Percentiles rank a stretch among this genome's conserved stretches.
phyloP scores from a whole-genome alignment of 352 stramenopile species.

The Pythium phragmitis region DNA sequence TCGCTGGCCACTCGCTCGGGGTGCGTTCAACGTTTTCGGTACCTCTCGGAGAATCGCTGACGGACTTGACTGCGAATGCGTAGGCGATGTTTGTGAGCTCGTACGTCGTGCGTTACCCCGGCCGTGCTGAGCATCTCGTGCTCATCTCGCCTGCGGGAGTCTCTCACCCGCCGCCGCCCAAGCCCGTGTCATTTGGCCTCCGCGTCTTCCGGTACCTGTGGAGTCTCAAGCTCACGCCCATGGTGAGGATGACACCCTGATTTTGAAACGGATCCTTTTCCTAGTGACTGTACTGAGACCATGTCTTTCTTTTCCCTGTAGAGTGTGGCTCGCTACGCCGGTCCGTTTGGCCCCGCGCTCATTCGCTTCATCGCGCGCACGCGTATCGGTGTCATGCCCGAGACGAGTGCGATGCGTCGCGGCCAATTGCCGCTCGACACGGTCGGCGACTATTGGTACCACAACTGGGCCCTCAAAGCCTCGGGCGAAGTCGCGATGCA shows the following conservation, averaged over 20 bases:
- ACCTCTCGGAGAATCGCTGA: background rate
- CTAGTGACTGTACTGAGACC: background rate
- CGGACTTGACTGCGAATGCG: background rate
- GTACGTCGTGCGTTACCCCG: conserved; percentile 48
- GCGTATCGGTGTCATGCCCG: conserved; percentile 54
- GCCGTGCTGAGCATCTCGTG: conserved; percentile 49
- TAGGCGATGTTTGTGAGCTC: conserved; percentile 63
- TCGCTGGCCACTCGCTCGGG: conserved; percentile 65
- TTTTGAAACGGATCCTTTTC: background rate
- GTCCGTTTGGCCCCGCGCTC: conserved; percentile 50
- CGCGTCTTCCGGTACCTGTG: conserved; percentile 50
- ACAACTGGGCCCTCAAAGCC: conserved; percentile 70
- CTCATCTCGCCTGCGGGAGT: conserved; percentile 67
- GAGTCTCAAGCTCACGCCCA: conserved; percentile 50
- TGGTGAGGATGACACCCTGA: conserved; percentile 28
- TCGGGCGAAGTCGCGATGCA: conserved; percentile 71
- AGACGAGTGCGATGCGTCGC: conserved; percentile 55
- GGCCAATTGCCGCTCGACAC: conserved; percentile 39
- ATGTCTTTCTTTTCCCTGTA: background rate
- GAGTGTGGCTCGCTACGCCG: conserved; percentile 50
- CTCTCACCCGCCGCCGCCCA: conserved; percentile 33
- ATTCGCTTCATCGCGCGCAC: conserved; percentile 43
- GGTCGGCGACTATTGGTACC: conserved; percentile 66
- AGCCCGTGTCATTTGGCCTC: conserved; percentile 35
- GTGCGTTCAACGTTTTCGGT: conserved; percentile 20